These are phyloP conservation scores for Fusarium buxicola DNA, from an alignment of 2,329 filamentous ascomycete genomes.

Conservation along the genomic window DNA sequence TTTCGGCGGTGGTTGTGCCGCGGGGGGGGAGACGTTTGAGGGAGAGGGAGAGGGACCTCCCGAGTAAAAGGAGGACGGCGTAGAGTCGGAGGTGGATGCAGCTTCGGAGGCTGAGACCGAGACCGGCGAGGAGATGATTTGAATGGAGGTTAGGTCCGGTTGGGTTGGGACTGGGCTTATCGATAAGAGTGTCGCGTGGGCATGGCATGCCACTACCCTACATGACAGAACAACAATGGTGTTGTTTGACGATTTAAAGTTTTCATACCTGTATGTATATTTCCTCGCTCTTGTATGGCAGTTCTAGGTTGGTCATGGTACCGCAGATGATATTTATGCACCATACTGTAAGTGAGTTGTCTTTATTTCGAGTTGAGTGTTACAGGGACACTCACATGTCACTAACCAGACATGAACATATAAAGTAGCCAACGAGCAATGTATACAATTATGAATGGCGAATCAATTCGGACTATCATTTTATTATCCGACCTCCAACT, in stretches of 20 bases:
- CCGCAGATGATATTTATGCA: no score
- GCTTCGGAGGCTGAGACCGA: slow-evolving; percentile 40
- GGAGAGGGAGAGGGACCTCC: neutral
- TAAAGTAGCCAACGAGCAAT: no score
- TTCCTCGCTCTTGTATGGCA: no score
- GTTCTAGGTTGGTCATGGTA: no score
- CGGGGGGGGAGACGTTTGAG: neutral
- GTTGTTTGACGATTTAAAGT: no score
- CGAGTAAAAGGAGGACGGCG: slow-evolving; percentile 1
- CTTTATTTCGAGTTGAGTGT: no score
- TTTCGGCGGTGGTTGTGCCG: neutral
- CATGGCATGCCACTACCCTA: slow-evolving; percentile 28
- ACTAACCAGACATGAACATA: no score
- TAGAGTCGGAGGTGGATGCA: slow-evolving; percentile 5
- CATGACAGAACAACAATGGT: no score
- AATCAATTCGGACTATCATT: slow-evolving; percentile 4
- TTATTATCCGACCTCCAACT: neutral
- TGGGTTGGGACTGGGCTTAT: slow-evolving; percentile 33
- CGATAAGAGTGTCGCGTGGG: slow-evolving; percentile 38
- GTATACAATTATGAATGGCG: neutral
- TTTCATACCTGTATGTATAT: no score
- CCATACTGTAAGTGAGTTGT: no score
- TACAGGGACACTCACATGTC: no score
- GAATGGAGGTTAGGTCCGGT: slow-evolving; percentile 26
- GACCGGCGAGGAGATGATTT: slow-evolving; percentile 42